These are phyloP conservation scores for Zarea fungicola DNA, from an alignment of 2,329 filamentous ascomycete genomes.

Conservation along the genomic window DNA sequence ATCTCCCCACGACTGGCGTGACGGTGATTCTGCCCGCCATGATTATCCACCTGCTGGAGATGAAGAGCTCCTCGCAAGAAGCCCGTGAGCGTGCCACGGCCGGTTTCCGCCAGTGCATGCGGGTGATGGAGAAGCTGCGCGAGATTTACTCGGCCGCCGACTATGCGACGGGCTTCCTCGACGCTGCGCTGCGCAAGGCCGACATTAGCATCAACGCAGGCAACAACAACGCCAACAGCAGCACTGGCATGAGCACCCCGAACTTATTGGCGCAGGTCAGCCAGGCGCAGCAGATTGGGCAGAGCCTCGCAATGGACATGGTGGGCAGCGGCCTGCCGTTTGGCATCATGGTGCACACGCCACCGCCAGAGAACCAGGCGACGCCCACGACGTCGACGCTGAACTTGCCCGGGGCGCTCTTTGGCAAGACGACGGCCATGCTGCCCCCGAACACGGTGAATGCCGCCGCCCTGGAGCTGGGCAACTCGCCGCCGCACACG, in stretches of 20 bases:
- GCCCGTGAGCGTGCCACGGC: conserved; percentile 68
- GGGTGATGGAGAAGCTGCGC: conserved; percentile 78
- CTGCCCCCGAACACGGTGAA: conserved; percentile 35
- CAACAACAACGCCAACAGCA: background rate
- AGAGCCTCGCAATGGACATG: conserved; percentile 21
- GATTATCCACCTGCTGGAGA: conserved; percentile 88
- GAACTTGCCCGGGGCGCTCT: conserved; percentile 31
- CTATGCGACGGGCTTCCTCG: conserved; percentile 91
- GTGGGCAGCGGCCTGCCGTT: conserved; percentile 31
- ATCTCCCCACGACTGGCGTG: conserved; percentile 81
- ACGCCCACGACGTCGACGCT: too few relatives aligned
- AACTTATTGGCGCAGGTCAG: conserved; percentile 17
- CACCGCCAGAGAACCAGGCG: conserved; percentile 47
- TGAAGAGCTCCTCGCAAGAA: conserved; percentile 73
- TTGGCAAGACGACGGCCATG: conserved; percentile 28
- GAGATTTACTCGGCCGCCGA: conserved; percentile 93
- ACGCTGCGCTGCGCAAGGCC: conserved; percentile 83
- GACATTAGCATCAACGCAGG: conserved; percentile 59
- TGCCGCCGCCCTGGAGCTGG: conserved; percentile 30
- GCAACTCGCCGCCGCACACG: conserved; percentile 40
- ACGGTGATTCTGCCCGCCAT: conserved; percentile 88
- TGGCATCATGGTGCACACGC: conserved; percentile 40
- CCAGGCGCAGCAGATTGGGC: background rate
- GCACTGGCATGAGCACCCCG: conserved; percentile 14
- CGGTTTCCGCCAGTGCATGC: conserved; percentile 89